Base-by-base conservation (phyloP, 2,329 filamentous ascomycete genomes). In the Epichloe hybrida region DNA sequence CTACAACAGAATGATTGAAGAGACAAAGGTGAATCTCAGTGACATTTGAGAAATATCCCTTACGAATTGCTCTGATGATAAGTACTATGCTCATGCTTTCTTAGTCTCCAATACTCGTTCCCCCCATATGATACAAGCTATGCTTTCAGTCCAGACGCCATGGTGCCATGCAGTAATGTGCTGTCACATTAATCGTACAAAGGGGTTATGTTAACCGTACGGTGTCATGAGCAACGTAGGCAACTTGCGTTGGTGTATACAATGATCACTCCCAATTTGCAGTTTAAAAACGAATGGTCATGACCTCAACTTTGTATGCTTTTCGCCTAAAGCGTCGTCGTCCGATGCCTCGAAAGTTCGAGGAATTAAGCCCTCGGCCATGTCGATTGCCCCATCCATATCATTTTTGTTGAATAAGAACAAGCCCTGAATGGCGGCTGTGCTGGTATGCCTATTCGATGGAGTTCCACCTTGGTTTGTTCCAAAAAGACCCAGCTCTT, bases 341-440 rank as follows among this genome's bases (percentile, higher is more conserved):
- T 71, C 72, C 0, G 34, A 15, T 11, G 74, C 66, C 62, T 80
- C 77, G 56, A 79, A 74, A 49, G 73, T 76, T 52, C 70, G 67
- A 13, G 79, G 78, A 35, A 83, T 75, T 52, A 88, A 68, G 2
- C 76, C 79, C 54, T 86, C 82, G 1, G 83, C 84, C 83, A 86
- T 89, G 15, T 72, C 70, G 56, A 97, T 90, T 12, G 91, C 91
- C 2, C 91, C 89, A 57, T 89, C 76, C 73, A 90, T 86, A 59
- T 95, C 79, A 56, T 84, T 86, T 70, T 98, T 98, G 69, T 97
- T 94, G 66, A 94, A 95, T 65, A 97, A 67, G 66, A 98, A 98
- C 43, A 98, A 69, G 0, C 93, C 93, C 67, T 98, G 93, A 34
- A 98, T 81, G 21, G 89, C 88, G 34, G 93, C 93, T 4, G 91